Base-by-base conservation (phyloP, 768 basidiomycete genomes). In the Flagelloscypha sp. region DNA sequence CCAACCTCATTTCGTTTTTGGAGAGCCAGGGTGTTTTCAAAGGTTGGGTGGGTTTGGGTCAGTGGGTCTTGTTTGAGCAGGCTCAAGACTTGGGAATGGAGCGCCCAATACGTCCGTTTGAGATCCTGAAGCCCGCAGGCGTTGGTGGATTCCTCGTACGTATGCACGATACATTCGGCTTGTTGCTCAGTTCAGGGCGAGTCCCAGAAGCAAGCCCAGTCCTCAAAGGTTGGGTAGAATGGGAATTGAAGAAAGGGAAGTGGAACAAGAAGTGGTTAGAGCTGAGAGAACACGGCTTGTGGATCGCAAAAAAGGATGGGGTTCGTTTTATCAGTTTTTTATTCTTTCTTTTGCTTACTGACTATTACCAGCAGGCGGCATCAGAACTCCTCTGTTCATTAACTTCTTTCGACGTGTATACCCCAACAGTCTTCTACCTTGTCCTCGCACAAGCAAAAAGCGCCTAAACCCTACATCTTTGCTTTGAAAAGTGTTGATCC, bases 21-120 rank as follows among this genome's bases (percentile, higher is more conserved):
- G 73, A 79, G 27, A 58, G 58, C 12, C 75, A 82, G 49, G 85
- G 84, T 8, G 70, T 74, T 37, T 56, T 94, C 28, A 70, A 70
- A 27, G 71, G 72, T 30, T 73, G 68, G 58, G 59, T 57, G 2
- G 74, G 72, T 1, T 63, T 57, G n/a, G 77, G 69, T 4, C 79
- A 74, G 5, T 95, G 88, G 86, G 89, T 92, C 71, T 54, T 98
- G 19, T 93, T 74, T 54, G 94, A 98, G 59, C 57, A 93, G 19
- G 85, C 85, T 22, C 83, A 87, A 44, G 86, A 92, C 50, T 83
- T 92, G 51, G 92, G 90, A 40, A 84, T 93, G 79, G 94, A 99
- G 57, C 82, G 94, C 1, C 92, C 92, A 11, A 66, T 98, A 23
- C 66, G 95, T 36, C 78, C 77, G 53, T 99, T 80, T 49, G 94